phyloP scores from a whole-genome alignment of 345 rosid genomes.

The Linum tenue region DNA sequence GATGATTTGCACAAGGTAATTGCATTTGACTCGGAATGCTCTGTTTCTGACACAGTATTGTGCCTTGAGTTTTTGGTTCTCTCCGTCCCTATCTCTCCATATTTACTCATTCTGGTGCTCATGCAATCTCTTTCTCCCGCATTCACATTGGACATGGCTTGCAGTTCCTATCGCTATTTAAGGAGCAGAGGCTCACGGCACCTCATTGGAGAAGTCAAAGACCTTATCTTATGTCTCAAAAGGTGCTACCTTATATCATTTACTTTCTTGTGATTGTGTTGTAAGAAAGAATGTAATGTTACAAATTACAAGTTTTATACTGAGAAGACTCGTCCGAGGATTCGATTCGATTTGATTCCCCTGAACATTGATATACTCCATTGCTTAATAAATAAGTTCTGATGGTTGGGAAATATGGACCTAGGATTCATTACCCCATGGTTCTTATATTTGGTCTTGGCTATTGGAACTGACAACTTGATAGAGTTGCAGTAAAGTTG shows the following conservation, averaged over 20 bases:
- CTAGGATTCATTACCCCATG: too few relatives aligned
- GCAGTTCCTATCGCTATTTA: conserved; percentile 83
- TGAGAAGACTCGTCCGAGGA: neutral
- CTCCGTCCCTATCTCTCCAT: neutral
- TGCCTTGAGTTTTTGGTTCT: neutral
- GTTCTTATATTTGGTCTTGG: neutral
- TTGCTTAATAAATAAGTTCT: too few relatives aligned
- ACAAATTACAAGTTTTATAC: neutral
- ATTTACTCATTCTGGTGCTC: neutral
- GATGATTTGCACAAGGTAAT: conserved; percentile 87
- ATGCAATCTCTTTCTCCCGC: neutral
- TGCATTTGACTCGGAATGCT: neutral
- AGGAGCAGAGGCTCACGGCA: conserved; percentile 66
- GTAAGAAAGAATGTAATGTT: too few relatives aligned
- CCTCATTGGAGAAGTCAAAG: conserved; percentile 91
- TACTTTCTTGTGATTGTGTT: conserved; percentile 1
- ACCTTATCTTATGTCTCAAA: conserved; percentile 64
- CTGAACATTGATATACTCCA: neutral
- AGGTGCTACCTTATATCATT: conserved; percentile 33
- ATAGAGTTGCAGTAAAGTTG: neutral
- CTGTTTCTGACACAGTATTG: neutral
- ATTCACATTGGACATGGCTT: conserved; percentile 12
- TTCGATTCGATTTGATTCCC: neutral
- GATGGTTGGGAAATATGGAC: neutral
- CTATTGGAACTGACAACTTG: neutral